Percentiles rank a stretch among this genome's conserved stretches.
Conservation (phyloP, 371 early-diverging fungal species). For the Mortierella sp. region DNA sequence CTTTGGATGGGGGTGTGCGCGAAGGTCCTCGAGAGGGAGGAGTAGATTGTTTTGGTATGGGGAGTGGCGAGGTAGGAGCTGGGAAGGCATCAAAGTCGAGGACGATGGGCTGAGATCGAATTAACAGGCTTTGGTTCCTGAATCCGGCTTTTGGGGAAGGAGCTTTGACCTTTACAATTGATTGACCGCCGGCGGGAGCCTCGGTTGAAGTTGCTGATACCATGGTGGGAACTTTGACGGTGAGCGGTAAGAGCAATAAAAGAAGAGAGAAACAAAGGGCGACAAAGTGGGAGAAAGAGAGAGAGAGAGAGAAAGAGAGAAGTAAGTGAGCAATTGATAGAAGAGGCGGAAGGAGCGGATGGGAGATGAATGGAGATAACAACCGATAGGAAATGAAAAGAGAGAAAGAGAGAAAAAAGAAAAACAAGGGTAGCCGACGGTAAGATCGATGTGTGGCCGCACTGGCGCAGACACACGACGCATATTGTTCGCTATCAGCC, state of each 20-base stretch:
- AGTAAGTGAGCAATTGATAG: not conserved
- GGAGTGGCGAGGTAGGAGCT: slow-evolving; percentile 48
- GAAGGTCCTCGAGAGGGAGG: slow-evolving; percentile 3
- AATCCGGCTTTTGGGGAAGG: slow-evolving; percentile 26
- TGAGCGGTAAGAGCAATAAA: not conserved
- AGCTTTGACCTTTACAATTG: slow-evolving; percentile 19
- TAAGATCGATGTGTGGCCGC: not conserved
- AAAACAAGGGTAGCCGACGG: slow-evolving; percentile 17
- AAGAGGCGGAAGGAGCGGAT: slow-evolving; percentile 1
- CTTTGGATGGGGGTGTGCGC: slow-evolving; percentile 30
- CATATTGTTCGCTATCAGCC: not conserved
- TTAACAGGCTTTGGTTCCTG: slow-evolving; percentile 22
- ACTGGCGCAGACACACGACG: slow-evolving; percentile 10
- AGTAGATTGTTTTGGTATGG: slow-evolving; percentile 18
- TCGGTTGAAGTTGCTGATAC: slow-evolving; percentile 36
- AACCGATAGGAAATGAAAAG: not conserved
- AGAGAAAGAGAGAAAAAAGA: not conserved
- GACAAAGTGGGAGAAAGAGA: not conserved
- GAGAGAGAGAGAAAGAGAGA: not conserved
- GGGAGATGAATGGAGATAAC: not conserved
- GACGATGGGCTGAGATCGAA: slow-evolving; percentile 37
- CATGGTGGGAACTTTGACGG: slow-evolving; percentile 16
- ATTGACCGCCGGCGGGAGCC: not conserved
- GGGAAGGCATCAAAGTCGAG: slow-evolving; percentile 41
- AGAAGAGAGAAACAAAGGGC: not conserved